Percentiles rank a stretch among this genome's conserved stretches.
Conservation (phyloP, 352 stramenopile species). For the Pythium chondricola region DNA sequence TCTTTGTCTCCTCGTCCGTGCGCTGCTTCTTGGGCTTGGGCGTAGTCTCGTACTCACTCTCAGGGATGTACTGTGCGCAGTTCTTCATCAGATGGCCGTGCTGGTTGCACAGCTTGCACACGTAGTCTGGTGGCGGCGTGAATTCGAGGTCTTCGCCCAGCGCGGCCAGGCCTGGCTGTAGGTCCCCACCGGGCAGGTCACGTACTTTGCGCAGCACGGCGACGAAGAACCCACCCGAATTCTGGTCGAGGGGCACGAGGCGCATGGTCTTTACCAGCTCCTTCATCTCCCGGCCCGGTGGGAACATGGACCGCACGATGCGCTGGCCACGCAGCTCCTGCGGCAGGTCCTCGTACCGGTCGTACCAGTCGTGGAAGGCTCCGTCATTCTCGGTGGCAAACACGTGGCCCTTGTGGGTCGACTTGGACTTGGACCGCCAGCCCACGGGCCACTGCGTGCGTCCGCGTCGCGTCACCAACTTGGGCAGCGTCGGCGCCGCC, state of each 20-base stretch:
- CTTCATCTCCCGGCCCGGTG: constrained; percentile 34
- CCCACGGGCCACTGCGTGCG: constrained; percentile 63
- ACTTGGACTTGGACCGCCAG: constrained; percentile 86
- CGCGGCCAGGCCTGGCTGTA: constrained; percentile 36
- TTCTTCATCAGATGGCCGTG: constrained; percentile 75
- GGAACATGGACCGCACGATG: constrained; percentile 82
- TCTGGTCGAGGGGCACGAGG: constrained; percentile 96
- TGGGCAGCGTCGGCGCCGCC: constrained; percentile 50
- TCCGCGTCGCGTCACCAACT: constrained; percentile 46
- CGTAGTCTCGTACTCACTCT: constrained; percentile 25
- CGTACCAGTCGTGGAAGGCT: constrained; percentile 74
- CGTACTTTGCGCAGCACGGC: constrained; percentile 89
- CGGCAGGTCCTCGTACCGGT: constrained; percentile 47
- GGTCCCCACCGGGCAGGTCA: constrained; percentile 43
- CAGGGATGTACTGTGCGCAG: constrained; percentile 51
- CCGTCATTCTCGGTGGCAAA: constrained; percentile 27
- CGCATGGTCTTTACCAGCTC: constrained; percentile 89
- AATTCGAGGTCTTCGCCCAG: constrained; percentile 41
- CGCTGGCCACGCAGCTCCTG: constrained; percentile 61
- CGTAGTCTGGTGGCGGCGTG: constrained; percentile 44
- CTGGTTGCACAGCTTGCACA: constrained; percentile 69
- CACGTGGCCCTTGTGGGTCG: constrained; percentile 70
- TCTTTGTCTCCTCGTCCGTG: constrained; percentile 18
- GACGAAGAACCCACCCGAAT: constrained; percentile 99
- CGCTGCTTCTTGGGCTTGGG: constrained; percentile 41